These are phyloP conservation scores for Tuctoria greenei DNA, from an alignment of 176 grass and related monocot species.

Conservation along the genomic window DNA sequence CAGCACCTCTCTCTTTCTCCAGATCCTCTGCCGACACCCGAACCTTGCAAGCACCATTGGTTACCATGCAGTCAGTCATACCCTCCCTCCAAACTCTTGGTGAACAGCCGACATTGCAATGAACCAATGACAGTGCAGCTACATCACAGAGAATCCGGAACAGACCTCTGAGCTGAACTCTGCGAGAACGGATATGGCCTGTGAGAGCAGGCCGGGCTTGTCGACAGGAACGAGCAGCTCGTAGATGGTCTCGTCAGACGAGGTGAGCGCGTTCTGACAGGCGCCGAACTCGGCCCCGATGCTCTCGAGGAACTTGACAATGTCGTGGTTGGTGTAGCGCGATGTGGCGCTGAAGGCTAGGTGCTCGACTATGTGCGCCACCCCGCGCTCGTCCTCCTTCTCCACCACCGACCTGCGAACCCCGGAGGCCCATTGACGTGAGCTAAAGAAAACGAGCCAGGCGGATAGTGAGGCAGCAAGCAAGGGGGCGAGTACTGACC, in stretches of 20 bases:
- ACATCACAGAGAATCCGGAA: not conserved
- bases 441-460: not conserved
- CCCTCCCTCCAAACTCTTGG: not conserved
- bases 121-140: not conserved
- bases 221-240: slow-evolving; percentile 95
- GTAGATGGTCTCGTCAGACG: slow-evolving; percentile 97
- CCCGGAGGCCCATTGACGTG: not conserved
- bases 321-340: slow-evolving; percentile 95
- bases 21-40: slow-evolving; percentile 81
- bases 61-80: slow-evolving; percentile 11
- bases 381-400: slow-evolving; percentile 91
- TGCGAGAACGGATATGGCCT: slow-evolving; percentile 85
- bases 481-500: slow-evolving; percentile 49
- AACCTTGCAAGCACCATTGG: slow-evolving; percentile 50
- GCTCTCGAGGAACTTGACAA: slow-evolving; percentile 98
- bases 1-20: slow-evolving; percentile 96
- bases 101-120: slow-evolving; percentile 2
- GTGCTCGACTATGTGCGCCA: slow-evolving; percentile 96
- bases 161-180: slow-evolving; percentile 96
- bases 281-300: slow-evolving; percentile 96
- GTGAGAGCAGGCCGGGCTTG: slow-evolving; percentile 83
- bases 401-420: slow-evolving; percentile 79
- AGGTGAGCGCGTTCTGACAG: slow-evolving; percentile 97
- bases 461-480: not conserved
- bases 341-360: slow-evolving; percentile 95